phyloP scores from a whole-genome alignment of 345 rosid genomes.

The Lenwebbia sp. region DNA sequence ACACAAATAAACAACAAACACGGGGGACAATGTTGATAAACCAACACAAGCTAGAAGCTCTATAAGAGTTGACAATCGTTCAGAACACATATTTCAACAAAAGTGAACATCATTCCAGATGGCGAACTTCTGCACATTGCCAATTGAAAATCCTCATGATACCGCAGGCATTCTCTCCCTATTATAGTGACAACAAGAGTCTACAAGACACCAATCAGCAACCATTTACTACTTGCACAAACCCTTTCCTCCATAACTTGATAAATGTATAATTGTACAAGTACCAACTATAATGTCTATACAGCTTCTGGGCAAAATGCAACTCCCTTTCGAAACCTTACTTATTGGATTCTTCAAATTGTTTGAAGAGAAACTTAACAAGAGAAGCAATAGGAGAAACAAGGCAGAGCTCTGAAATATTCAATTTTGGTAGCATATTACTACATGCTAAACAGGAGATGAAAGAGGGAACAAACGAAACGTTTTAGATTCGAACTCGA shows the following conservation, averaged over 20 bases:
- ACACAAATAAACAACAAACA: neutral
- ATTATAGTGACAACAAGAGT: neutral
- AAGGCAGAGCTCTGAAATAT: neutral
- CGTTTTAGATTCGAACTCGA: neutral
- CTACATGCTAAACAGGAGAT: neutral
- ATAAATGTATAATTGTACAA: neutral
- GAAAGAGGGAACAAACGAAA: neutral
- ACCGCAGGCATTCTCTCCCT: neutral
- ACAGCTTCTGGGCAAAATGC: neutral
- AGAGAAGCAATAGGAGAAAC: neutral
- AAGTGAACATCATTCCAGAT: neutral
- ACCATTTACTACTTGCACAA: neutral
- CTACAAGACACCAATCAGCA: neutral
- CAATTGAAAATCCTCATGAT: neutral
- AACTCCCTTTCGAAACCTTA: neutral
- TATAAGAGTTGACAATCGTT: neutral
- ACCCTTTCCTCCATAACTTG: neutral
- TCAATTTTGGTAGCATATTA: neutral
- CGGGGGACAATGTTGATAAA: neutral
- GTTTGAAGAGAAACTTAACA: neutral
- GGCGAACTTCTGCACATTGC: neutral
- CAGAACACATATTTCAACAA: neutral
- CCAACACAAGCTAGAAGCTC: neutral
- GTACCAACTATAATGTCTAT: neutral
- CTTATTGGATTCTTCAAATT: neutral